Evolutionary conservation across 257 asterid species (phyloP).

Genomic region (Cordia subcordata): DNA sequence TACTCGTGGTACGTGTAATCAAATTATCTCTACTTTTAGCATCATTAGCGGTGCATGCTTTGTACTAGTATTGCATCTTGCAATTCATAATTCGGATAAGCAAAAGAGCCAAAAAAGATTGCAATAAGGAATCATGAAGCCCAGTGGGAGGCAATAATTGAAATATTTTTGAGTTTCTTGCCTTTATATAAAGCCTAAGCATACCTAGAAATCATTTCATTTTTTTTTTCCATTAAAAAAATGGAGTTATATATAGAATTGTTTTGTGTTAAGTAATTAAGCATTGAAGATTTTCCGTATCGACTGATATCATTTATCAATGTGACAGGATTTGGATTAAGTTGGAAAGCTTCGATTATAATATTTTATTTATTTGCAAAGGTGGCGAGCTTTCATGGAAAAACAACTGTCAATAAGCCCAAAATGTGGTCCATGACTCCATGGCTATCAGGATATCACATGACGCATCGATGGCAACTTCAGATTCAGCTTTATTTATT

Average conservation of each 20-base stretch:
- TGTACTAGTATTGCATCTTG: background rate
- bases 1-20: too few species aligned
- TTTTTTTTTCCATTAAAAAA: too few species aligned
- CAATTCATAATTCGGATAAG: too few species aligned
- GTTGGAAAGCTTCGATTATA: background rate
- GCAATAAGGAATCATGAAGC: background rate
- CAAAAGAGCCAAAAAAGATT: too few species aligned
- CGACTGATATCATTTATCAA: background rate
- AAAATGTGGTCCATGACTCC: background rate
- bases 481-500: background rate
- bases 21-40: too few species aligned
- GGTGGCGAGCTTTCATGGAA: background rate
- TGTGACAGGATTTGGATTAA: background rate
- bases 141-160: background rate
- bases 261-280: background rate
- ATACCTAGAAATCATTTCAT: background rate
- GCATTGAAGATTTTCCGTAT: background rate
- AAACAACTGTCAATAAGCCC: background rate
- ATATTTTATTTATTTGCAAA: too few species aligned
- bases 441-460: background rate
- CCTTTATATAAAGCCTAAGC: too few species aligned
- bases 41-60: background rate
- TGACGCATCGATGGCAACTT: background rate
- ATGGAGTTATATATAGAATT: too few species aligned
- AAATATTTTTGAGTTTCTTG: too few species aligned